Evolutionary conservation across 2,329 filamentous ascomycete species (phyloP), one percentile per base, ranked within the genome.

Genomic region (Alternaria brassicicola): DNA sequence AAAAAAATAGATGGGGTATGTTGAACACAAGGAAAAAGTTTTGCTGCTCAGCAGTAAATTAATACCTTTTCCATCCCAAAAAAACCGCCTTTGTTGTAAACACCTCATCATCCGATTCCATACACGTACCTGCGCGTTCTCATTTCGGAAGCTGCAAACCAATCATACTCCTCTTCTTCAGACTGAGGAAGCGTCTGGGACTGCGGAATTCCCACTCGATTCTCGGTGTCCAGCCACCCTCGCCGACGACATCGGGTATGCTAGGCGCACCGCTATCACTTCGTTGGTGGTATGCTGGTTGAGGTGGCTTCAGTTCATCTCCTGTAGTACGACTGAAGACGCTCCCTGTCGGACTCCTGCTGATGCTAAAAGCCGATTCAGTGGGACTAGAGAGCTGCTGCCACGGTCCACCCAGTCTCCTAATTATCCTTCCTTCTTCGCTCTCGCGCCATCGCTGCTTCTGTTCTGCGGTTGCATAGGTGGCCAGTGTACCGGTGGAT

Each of bases 321-420:
- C 38, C 43, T 38, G 52, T 47, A 13, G 21, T 52, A 8, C 28
- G 47, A 9, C 59, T 58, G 15, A 57, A 56, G n/a, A 17, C 56
- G 19, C 57, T 58, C 23, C 19, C 42, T 26, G 57, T 55, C 7
- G 54, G 33, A 21, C 45, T 57, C 13, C 41, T 26, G 23, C n/a
- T 45, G 3, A 17, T 21, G 47, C 49, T 57, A 43, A 56, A 63
- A 3, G 52, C 43, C 1, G 57, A 52, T 7, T 55, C 48, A 7
- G 53, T 54, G 10, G 63, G 59, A 26, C 50, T 57, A 26, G 56
- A 35, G 10, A 59, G 49, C 26, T 57, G 51, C 19, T 54, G 43
- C 67, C 67, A 70, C 2, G 67, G 67, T 6, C 67, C 67, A 9
- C 67, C 67, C 1, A 70, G 47, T 10, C 66, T 65, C 12, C 57